Percentiles rank a stretch among this genome's conserved stretches.
Conservation (phyloP, 345 rosid species). For the Euphorbia tirucalli region DNA sequence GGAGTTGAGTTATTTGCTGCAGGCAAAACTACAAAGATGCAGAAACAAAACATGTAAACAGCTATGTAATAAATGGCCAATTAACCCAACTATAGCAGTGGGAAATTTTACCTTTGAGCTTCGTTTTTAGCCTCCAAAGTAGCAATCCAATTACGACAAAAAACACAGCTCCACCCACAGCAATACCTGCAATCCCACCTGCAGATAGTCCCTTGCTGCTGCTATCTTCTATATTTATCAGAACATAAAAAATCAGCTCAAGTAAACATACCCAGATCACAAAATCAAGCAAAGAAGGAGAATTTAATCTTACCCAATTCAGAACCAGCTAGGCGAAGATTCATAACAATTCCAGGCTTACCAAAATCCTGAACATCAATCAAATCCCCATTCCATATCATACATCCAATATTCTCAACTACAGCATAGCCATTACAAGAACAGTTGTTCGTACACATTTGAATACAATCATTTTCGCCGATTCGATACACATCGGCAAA, state of each 20-base stretch:
- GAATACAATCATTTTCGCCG: neutral
- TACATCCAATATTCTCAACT: conserved; percentile 45
- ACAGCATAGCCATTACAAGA: conserved; percentile 59
- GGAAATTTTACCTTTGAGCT: conserved; percentile 40
- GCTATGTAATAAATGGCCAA: too few species aligned
- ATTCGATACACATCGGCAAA: conserved; percentile 3
- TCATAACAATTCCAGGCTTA: conserved; percentile 33
- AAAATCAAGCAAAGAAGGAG: neutral
- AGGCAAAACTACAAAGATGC: conserved; percentile 22
- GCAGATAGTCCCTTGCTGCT: conserved; percentile 33
- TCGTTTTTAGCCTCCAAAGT: conserved; percentile 43
- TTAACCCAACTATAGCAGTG: too few species aligned
- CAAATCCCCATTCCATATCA: conserved; percentile 55
- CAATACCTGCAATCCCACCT: conserved; percentile 36
- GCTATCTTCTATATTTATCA: conserved; percentile 24
- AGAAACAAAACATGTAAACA: neutral
- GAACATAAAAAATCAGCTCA: conserved; percentile 2
- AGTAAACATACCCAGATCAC: neutral
- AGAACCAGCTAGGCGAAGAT: conserved; percentile 54
- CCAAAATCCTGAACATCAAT: conserved; percentile 49
- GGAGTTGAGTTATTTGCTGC: conserved; percentile 25
- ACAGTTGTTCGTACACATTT: conserved; percentile 42
- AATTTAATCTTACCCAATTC: conserved; percentile 42
- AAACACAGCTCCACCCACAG: conserved; percentile 37
- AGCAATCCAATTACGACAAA: conserved; percentile 35